Conservation (phyloP, 2,329 filamentous ascomycete species). For the Apiospora koreana region DNA sequence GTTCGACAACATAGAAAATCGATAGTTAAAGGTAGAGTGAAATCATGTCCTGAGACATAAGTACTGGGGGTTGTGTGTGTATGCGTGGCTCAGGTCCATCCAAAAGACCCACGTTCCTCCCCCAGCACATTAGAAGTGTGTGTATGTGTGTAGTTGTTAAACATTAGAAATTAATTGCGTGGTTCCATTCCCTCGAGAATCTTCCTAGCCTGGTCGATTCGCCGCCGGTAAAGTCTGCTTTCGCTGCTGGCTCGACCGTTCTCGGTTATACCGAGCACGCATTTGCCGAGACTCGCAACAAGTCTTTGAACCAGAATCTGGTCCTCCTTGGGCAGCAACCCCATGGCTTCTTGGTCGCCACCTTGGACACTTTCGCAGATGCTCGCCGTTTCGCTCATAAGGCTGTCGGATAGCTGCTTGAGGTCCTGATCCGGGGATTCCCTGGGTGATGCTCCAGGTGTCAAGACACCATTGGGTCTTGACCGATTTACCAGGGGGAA, state of each 20-base stretch:
- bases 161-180: conserved; percentile 17
- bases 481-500: conserved; percentile 61
- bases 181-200: conserved; percentile 70
- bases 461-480: conserved; percentile 45
- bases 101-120: not conserved
- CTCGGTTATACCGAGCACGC: conserved; percentile 60
- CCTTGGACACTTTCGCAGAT: conserved; percentile 34
- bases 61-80: not conserved
- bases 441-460: conserved; percentile 49
- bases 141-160: not conserved
- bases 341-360: conserved; percentile 40
- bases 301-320: conserved; percentile 61
- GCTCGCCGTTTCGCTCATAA: conserved; percentile 50
- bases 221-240: conserved; percentile 64
- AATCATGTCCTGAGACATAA: not conserved
- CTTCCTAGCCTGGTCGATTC: conserved; percentile 73
- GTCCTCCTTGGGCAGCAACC: conserved; percentile 54
- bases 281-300: conserved; percentile 60
- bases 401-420: conserved; percentile 46
- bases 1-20: not conserved
- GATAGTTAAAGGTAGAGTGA: not conserved
- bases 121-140: not conserved
- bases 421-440: conserved; percentile 52
- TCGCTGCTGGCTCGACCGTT: conserved; percentile 56
- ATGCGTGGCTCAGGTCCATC: not conserved